phyloP scores from a whole-genome alignment of 1,284 basidiomycete species.

The Melampsora medusae region DNA sequence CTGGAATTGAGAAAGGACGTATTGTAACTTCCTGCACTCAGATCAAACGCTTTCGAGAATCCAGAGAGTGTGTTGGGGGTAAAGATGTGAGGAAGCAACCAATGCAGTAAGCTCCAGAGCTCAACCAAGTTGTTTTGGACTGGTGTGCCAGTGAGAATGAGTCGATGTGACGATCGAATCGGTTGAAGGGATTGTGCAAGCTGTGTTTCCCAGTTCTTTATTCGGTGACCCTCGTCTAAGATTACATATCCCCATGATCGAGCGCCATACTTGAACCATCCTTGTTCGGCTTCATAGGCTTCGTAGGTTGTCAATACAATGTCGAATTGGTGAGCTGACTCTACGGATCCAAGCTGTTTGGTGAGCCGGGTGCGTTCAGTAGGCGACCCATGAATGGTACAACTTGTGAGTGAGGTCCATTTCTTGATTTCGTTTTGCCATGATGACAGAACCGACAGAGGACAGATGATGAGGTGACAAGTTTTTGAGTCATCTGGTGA shows the following conservation, averaged over 20 bases:
- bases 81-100: slow-evolving; percentile 63
- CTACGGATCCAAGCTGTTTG: background rate
- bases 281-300: slow-evolving; percentile 59
- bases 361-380: slow-evolving; percentile 61
- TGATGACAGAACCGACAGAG: slow-evolving; percentile 64
- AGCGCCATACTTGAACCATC: slow-evolving; percentile 61
- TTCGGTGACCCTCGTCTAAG: slow-evolving; percentile 65
- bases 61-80: slow-evolving; percentile 58
- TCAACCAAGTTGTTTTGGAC: slow-evolving; percentile 67
- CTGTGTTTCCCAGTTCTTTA: slow-evolving; percentile 63
- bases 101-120: slow-evolving; percentile 52
- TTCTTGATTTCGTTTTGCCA: slow-evolving; percentile 62
- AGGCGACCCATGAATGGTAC: slow-evolving; percentile 62
- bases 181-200: slow-evolving; percentile 59
- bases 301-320: slow-evolving; percentile 66
- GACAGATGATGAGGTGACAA: slow-evolving; percentile 65
- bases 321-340: slow-evolving; percentile 54
- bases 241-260: slow-evolving; percentile 63
- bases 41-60: slow-evolving; percentile 63
- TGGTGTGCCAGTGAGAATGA: slow-evolving; percentile 66
- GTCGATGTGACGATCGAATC: slow-evolving; percentile 60
- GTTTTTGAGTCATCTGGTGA: slow-evolving; percentile 54
- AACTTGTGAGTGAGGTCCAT: slow-evolving; percentile 62
- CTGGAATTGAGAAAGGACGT: slow-evolving; percentile 60
- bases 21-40: slow-evolving; percentile 61